These are phyloP conservation scores for Cordyceps farinosa DNA, from an alignment of 2,329 filamentous ascomycete genomes.

Conservation along the genomic window DNA sequence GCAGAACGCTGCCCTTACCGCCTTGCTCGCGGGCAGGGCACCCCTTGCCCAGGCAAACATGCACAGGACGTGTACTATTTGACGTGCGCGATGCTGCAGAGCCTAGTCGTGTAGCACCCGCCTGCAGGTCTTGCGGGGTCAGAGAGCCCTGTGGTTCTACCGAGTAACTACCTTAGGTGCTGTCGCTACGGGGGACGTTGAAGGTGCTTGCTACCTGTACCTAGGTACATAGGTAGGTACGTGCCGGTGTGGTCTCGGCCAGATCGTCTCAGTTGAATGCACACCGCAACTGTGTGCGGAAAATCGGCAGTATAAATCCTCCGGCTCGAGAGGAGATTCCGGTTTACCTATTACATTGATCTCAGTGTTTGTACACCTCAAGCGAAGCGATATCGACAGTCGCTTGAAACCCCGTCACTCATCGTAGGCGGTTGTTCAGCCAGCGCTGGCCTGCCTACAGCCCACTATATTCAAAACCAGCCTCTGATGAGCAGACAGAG, in stretches of 20 bases:
- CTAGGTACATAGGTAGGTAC: neutral
- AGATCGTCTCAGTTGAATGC: slow-evolving; percentile 1
- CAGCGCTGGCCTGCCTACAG: neutral
- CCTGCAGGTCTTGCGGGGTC: neutral
- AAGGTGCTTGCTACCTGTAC: too few species aligned
- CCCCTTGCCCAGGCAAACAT: too few species aligned
- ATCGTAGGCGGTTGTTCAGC: neutral
- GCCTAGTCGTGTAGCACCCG: neutral
- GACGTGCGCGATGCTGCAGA: neutral
- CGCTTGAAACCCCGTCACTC: too few species aligned
- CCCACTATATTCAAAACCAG: neutral
- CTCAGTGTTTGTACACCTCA: too few species aligned
- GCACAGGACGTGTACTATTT: too few species aligned
- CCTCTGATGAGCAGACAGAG: neutral
- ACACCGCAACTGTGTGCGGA: slow-evolving; percentile 6
- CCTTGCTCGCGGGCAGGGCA: too few species aligned
- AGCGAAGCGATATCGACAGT: too few species aligned
- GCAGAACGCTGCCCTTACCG: neutral
- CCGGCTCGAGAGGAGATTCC: too few species aligned
- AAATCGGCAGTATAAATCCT: neutral
- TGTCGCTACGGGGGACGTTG: neutral
- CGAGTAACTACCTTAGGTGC: neutral
- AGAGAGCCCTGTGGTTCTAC: neutral
- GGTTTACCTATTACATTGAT: too few species aligned
- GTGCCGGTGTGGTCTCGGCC: neutral